Conservation (phyloP, 768 basidiomycete species). For the Pisolithus tinctorius region DNA sequence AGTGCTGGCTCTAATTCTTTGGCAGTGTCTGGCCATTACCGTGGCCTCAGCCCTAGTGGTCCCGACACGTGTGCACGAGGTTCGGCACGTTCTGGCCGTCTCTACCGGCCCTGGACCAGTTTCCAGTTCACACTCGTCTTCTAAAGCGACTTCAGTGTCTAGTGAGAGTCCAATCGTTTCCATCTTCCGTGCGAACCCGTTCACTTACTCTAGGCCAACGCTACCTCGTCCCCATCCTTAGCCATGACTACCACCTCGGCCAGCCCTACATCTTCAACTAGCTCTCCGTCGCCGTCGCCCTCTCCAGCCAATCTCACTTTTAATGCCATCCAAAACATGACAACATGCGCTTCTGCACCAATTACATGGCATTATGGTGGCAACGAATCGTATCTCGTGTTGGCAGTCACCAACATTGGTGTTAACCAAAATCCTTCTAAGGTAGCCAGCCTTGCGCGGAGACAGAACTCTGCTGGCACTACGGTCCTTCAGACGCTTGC, state of each 20-base stretch:
- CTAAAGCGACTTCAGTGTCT: neutral
- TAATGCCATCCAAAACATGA: constrained; percentile 23
- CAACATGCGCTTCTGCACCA: constrained; percentile 26
- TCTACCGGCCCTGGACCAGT: neutral
- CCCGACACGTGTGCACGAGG: neutral
- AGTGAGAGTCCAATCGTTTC: neutral
- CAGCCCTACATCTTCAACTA: constrained; percentile 3
- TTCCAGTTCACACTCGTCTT: too few relatives aligned
- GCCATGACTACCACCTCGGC: constrained; percentile 6
- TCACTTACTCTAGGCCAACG: neutral
- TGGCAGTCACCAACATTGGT: constrained; percentile 36
- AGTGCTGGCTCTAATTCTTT: neutral
- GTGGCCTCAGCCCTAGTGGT: neutral
- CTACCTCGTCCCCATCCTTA: constrained; percentile 1
- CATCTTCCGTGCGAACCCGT: neutral
- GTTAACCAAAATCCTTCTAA: constrained; percentile 22
- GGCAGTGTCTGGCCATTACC: neutral
- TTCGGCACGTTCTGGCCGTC: neutral
- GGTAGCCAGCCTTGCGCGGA: constrained; percentile 1
- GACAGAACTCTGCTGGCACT: neutral
- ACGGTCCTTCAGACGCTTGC: constrained; percentile 9
- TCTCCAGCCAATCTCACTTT: constrained; percentile 16
- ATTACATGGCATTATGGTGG: constrained; percentile 38
- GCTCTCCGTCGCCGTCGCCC: constrained; percentile 4
- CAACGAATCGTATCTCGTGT: constrained; percentile 17